phyloP scores from a whole-genome alignment of 73 alveolate species.

The Halteria grandinella region DNA sequence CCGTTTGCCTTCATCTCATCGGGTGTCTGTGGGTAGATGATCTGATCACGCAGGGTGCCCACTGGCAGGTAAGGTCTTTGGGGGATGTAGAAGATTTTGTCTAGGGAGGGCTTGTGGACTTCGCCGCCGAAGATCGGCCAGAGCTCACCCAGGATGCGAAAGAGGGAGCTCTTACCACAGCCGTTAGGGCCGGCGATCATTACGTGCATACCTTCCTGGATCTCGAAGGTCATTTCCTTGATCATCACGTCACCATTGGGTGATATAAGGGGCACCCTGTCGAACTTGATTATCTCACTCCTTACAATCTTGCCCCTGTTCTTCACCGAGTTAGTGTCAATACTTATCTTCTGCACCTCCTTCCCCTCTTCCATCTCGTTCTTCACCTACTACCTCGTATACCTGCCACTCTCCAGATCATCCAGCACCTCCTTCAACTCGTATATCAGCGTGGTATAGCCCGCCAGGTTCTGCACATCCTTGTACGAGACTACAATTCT shows the following conservation, averaged over 20 bases:
- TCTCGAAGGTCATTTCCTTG: slow-evolving; percentile 75
- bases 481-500: slow-evolving; percentile 89
- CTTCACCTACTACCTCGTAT: slow-evolving; percentile 63
- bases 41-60: slow-evolving; percentile 93
- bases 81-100: slow-evolving; percentile 87
- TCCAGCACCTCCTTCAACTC: slow-evolving; percentile 82
- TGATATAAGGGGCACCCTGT: slow-evolving; percentile 83
- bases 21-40: slow-evolving; percentile 88
- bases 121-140: slow-evolving; percentile 94
- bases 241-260: slow-evolving; percentile 91
- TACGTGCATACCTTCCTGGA: slow-evolving; percentile 83
- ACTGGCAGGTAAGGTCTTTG: slow-evolving; percentile 94
- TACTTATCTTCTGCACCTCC: slow-evolving; percentile 40
- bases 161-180: slow-evolving; percentile 93
- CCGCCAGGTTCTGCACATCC: slow-evolving; percentile 89
- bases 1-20: slow-evolving; percentile 54
- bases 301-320: slow-evolving; percentile 48
- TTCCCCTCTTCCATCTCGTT: slow-evolving; percentile 9
- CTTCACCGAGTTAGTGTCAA: slow-evolving; percentile 14
- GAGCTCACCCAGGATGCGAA: slow-evolving; percentile 92
- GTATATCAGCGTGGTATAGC: slow-evolving; percentile 85
- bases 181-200: slow-evolving; percentile 95
- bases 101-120: slow-evolving; percentile 79
- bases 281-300: slow-evolving; percentile 72
- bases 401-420: slow-evolving; percentile 81